These are phyloP conservation scores for Glaciozyma antarctica DNA, from an alignment of 768 basidiomycete species.

Conservation along the genomic window DNA sequence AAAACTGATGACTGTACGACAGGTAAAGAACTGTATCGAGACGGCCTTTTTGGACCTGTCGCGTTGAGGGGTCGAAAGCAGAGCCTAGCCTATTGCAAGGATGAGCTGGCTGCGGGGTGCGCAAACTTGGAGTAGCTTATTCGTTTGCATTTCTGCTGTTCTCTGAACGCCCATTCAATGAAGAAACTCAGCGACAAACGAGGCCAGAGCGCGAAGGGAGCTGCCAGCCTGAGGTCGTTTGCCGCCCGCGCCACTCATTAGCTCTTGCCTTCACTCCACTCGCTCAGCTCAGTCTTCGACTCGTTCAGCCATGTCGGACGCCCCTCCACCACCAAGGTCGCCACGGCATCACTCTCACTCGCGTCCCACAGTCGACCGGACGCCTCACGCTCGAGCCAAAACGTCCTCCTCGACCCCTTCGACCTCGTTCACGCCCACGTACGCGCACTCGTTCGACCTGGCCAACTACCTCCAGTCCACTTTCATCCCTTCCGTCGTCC, in stretches of 20 bases:
- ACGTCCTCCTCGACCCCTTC: not conserved
- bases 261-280: too few relatives aligned
- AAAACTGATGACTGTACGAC: not conserved
- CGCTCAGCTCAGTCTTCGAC: too few relatives aligned
- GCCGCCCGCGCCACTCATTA: too few relatives aligned
- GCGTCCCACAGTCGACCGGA: not conserved
- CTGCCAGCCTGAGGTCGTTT: too few relatives aligned
- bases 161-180: too few relatives aligned
- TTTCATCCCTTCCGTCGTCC: slow-evolving; percentile 34
- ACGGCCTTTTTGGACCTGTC: slow-evolving; percentile 30
- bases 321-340: too few relatives aligned
- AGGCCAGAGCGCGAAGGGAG: too few relatives aligned
- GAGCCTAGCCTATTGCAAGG: not conserved
- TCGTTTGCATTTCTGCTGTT: too few relatives aligned
- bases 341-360: not conserved
- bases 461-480: slow-evolving; percentile 26
- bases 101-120: not conserved
- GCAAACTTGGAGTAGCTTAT: not conserved
- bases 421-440: not conserved
- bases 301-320: too few relatives aligned
- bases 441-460: slow-evolving; percentile 27
- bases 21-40: slow-evolving; percentile 36
- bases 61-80: not conserved
- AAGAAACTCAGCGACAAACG: too few relatives aligned
- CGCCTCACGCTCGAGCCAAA: not conserved